A percentile compares a stretch with the other conserved stretches of the same genome.
phyloP scores from a whole-genome alignment of 2,329 filamentous ascomycete species.

The Trichophyton benhamiae region DNA sequence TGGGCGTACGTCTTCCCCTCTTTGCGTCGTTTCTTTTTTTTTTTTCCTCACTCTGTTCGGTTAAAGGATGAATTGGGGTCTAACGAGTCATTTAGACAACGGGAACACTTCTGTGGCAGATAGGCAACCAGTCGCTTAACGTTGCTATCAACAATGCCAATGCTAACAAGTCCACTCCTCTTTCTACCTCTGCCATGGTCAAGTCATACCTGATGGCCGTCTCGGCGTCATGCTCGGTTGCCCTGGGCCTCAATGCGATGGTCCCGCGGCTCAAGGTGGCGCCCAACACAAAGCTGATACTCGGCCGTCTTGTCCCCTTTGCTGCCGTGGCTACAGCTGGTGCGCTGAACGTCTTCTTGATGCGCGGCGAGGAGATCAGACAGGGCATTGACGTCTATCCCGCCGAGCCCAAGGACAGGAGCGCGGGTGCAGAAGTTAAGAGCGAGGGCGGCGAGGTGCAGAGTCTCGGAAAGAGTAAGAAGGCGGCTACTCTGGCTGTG shows the following conservation, averaged over 20 bases:
- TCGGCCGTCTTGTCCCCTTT: slow-evolving; percentile 85
- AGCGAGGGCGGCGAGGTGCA: slow-evolving; percentile 52
- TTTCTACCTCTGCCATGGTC: slow-evolving; percentile 65
- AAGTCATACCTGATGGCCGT: slow-evolving; percentile 90
- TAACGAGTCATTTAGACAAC: slow-evolving; percentile 43
- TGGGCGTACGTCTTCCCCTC: slow-evolving; percentile 45
- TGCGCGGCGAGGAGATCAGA: slow-evolving; percentile 92
- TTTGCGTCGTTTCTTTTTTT: not conserved
- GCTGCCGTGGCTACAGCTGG: slow-evolving; percentile 87
- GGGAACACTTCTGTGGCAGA: slow-evolving; percentile 86
- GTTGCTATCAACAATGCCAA: slow-evolving; percentile 97
- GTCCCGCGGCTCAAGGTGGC: slow-evolving; percentile 70
- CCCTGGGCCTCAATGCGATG: slow-evolving; percentile 77
- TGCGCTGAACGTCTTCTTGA: slow-evolving; percentile 88
- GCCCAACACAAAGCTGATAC: slow-evolving; percentile 60
- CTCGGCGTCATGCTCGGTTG: slow-evolving; percentile 83
- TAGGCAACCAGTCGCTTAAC: slow-evolving; percentile 93
- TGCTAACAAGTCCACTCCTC: slow-evolving; percentile 89
- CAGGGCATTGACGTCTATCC: slow-evolving; percentile 88
- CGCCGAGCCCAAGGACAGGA: slow-evolving; percentile 59
- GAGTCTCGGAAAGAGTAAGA: slow-evolving; percentile 73
- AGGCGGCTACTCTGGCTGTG: slow-evolving; percentile 78
- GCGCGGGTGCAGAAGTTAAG: slow-evolving; percentile 43
- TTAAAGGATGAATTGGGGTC: not conserved
- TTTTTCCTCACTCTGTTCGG: not conserved